phyloP scores from a whole-genome alignment of 805 yeast genomes.

The Sugiyamaella mastotermitis region DNA sequence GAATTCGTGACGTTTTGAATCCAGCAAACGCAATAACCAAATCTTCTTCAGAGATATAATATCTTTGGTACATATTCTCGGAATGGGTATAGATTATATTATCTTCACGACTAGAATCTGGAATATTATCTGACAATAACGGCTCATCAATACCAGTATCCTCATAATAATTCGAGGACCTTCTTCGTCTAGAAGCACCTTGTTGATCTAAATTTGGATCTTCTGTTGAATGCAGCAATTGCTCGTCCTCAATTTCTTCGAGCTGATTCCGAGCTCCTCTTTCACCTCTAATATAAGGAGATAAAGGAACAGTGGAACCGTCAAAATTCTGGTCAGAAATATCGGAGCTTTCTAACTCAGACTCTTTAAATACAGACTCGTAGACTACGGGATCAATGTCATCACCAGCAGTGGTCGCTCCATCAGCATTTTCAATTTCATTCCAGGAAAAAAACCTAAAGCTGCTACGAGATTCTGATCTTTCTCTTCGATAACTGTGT shows the following conservation, averaged over 20 bases:
- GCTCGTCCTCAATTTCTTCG: not conserved
- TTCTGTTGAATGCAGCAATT: not conserved
- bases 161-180: constrained; percentile 18
- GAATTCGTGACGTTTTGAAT: constrained; percentile 49
- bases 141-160: constrained; percentile 18
- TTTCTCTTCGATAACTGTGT: not conserved
- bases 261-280: too few species aligned
- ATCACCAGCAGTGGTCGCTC: constrained; percentile 62
- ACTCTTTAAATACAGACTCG: constrained; percentile 9
- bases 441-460: constrained; percentile 80
- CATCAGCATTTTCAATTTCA: constrained; percentile 82
- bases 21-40: constrained; percentile 93
- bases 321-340: constrained; percentile 18
- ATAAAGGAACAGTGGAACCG: not conserved
- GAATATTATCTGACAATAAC: constrained; percentile 13
- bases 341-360: too few species aligned
- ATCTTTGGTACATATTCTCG: constrained; percentile 52
- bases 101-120: constrained; percentile 13
- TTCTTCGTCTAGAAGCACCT: constrained; percentile 5
- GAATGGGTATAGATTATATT: constrained; percentile 13
- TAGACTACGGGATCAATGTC: constrained; percentile 31
- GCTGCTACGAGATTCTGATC: constrained; percentile 28
- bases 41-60: constrained; percentile 93
- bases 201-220: too few species aligned
- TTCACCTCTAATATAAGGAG: not conserved